A percentile compares a stretch with the other conserved stretches of the same genome.
phyloP scores from a whole-genome alignment of 23 red algal species.

The Gracilaria caudata region DNA sequence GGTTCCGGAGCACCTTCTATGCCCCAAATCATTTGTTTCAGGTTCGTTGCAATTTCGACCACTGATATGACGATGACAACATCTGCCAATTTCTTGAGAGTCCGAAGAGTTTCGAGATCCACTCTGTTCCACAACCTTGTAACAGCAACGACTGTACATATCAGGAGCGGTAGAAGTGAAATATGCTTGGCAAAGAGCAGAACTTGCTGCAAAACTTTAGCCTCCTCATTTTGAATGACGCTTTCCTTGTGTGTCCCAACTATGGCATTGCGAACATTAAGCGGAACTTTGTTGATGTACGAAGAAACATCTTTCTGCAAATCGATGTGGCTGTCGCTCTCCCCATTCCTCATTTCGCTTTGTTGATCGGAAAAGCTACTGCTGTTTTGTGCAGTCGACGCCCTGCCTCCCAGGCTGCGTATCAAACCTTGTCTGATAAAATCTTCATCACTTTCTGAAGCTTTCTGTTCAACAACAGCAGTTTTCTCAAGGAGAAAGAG shows the following conservation, averaged over 20 bases:
- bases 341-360: background rate
- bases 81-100: conserved; percentile 9
- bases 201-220: background rate
- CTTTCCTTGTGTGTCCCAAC: background rate
- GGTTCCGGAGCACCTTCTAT: background rate
- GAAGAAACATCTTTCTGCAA: background rate
- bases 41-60: conserved; percentile 6
- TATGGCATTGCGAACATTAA: conserved; percentile 14
- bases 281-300: background rate
- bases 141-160: background rate
- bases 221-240: background rate
- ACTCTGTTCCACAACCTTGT: conserved; percentile 10
- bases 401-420: background rate
- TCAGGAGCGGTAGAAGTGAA: conserved; percentile 11
- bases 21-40: conserved; percentile 17
- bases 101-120: background rate
- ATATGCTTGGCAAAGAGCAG: background rate
- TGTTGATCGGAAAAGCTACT: background rate
- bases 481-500: background rate
- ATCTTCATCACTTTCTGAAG: too few species aligned
- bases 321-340: background rate
- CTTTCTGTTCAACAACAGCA: background rate
- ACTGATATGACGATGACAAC: conserved; percentile 25
- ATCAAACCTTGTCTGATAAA: too few species aligned
- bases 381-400: too few species aligned